These are phyloP conservation scores for Echites panduratus DNA, from an alignment of 257 asterid species.

Conservation along the genomic window DNA sequence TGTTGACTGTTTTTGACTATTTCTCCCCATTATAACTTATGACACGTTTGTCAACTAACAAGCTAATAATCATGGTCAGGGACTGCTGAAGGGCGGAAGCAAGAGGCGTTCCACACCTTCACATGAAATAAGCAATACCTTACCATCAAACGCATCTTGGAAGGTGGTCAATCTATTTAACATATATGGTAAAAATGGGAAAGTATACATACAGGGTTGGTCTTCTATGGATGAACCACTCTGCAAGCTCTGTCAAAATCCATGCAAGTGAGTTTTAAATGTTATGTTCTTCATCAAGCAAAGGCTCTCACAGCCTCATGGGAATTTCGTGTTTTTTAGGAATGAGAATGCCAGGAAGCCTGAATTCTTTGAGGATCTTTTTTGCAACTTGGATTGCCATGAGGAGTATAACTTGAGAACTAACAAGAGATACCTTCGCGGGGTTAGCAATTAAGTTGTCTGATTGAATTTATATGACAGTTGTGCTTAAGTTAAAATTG, in stretches of 20 bases:
- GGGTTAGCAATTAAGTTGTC: conserved; percentile 42
- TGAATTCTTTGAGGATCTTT: conserved; percentile 85
- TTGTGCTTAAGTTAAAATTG: conserved; percentile 8
- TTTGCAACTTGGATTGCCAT: conserved; percentile 72
- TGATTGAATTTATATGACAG: conserved; percentile 10
- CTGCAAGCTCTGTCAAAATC: conserved; percentile 88
- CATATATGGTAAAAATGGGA: conserved; percentile 51
- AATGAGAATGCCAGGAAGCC: conserved; percentile 62
- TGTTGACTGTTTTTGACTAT: background rate
- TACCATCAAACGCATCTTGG: conserved; percentile 79
- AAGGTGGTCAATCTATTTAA: conserved; percentile 46
- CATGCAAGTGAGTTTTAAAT: conserved; percentile 63
- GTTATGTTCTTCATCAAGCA: background rate
- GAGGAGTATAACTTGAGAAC: conserved; percentile 82
- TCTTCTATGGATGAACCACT: conserved; percentile 81
- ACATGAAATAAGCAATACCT: conserved; percentile 62
- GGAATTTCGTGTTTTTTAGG: conserved; percentile 40
- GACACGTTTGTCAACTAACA: conserved; percentile 9
- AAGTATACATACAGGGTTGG: conserved; percentile 77
- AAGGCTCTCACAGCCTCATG: background rate
- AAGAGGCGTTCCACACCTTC: conserved; percentile 69
- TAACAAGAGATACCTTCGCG: conserved; percentile 61
- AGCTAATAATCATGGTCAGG: conserved; percentile 40
- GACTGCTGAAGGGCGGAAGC: conserved; percentile 80
- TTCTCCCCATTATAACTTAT: background rate